phyloP scores from a whole-genome alignment of 345 rosid genomes.

The Murraya paniculata region DNA sequence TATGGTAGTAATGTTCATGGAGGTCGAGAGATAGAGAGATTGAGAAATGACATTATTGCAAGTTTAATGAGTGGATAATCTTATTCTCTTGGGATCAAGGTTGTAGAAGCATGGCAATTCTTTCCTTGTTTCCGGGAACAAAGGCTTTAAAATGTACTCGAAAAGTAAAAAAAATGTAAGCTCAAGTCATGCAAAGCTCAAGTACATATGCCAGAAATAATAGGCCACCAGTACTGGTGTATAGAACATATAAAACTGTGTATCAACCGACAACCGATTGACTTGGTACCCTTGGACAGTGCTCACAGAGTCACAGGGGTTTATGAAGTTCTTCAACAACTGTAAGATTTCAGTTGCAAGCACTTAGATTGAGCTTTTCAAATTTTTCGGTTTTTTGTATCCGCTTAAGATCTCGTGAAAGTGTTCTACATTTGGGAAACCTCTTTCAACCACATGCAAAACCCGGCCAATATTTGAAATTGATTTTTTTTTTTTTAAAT shows the following conservation, averaged over 20 bases:
- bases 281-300: not conserved
- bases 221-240: not conserved
- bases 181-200: not conserved
- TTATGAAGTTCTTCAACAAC: conserved; percentile 75
- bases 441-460: conserved; percentile 29
- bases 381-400: conserved; percentile 70
- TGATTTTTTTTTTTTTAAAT: too few relatives aligned
- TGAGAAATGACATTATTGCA: too few relatives aligned
- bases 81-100: too few relatives aligned
- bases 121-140: too few relatives aligned
- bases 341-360: conserved; percentile 81
- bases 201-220: not conserved
- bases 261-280: not conserved
- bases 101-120: too few relatives aligned
- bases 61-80: too few relatives aligned
- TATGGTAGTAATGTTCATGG: too few relatives aligned
- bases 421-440: conserved; percentile 77
- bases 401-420: conserved; percentile 63
- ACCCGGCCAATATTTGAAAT: too few relatives aligned
- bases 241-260: too few relatives aligned
- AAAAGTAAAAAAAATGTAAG: too few relatives aligned
- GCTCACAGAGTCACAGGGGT: conserved; percentile 82
- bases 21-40: too few relatives aligned
- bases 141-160: too few relatives aligned
- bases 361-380: conserved; percentile 80